These are phyloP conservation scores for Rutstroemia sydowiana DNA, from an alignment of 2,329 filamentous ascomycete species.

Conservation along the genomic window DNA sequence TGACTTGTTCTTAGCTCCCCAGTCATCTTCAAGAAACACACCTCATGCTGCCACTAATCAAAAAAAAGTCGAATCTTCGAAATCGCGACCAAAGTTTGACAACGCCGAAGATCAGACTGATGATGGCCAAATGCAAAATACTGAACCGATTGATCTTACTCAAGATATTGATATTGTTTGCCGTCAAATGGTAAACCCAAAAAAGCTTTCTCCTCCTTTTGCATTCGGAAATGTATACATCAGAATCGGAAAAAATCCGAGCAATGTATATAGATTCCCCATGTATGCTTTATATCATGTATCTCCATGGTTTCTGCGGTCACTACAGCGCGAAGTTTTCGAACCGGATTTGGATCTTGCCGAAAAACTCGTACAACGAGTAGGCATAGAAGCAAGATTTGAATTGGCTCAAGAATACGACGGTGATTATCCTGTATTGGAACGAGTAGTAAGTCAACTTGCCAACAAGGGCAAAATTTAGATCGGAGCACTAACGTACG, in stretches of 20 bases:
- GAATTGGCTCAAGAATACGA: neutral
- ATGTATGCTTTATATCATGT: neutral
- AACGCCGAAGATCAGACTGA: neutral
- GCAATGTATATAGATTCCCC: neutral
- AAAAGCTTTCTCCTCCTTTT: neutral
- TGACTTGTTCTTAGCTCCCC: too few relatives aligned
- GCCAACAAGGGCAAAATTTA: neutral
- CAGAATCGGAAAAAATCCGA: neutral
- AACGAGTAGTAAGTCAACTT: neutral
- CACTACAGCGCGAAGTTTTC: too few relatives aligned
- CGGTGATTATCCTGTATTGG: neutral
- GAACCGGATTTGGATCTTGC: neutral
- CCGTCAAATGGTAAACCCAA: neutral
- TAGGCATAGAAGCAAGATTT: neutral
- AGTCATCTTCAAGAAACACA: too few relatives aligned
- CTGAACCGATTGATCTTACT: neutral
- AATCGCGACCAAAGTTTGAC: too few relatives aligned
- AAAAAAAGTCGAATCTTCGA: too few relatives aligned
- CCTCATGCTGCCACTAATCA: too few relatives aligned
- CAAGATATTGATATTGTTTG: neutral
- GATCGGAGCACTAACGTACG: neutral
- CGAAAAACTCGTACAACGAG: accelerated
- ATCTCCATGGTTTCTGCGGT: neutral
- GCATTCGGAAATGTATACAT: neutral
- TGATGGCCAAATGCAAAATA: neutral